Percentiles rank a stretch among this genome's conserved stretches.
phyloP scores from a whole-genome alignment of 352 stramenopile species.

The Globisporangium echinulatum region DNA sequence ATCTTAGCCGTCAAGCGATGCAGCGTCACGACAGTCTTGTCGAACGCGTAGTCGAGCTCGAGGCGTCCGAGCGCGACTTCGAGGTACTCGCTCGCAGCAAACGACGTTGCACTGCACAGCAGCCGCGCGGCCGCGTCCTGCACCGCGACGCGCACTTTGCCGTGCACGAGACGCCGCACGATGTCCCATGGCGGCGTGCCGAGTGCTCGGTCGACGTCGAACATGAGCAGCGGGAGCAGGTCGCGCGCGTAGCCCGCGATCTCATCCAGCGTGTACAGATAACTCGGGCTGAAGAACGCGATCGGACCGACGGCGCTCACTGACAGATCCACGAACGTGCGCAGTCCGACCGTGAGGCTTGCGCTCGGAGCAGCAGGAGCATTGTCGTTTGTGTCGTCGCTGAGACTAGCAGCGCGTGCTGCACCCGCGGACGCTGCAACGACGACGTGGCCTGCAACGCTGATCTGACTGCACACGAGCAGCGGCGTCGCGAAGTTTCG shows the following conservation, averaged over 20 bases:
- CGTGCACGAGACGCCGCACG: constrained; percentile 46
- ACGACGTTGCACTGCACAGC: constrained; percentile 34
- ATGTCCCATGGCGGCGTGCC: constrained; percentile 47
- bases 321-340: constrained; percentile 36
- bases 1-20: constrained; percentile 50
- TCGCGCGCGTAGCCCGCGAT: constrained; percentile 23
- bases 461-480: constrained; percentile 28
- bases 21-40: constrained; percentile 30
- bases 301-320: constrained; percentile 27
- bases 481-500: constrained; percentile 45
- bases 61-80: constrained; percentile 34
- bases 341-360: constrained; percentile 22
- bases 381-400: background rate
- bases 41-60: constrained; percentile 24
- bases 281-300: constrained; percentile 47
- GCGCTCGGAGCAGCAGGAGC: constrained; percentile 2
- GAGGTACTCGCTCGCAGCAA: constrained; percentile 48
- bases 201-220: constrained; percentile 39
- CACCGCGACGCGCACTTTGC: constrained; percentile 29
- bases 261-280: constrained; percentile 49
- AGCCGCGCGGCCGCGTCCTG: constrained; percentile 40
- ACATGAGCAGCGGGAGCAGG: constrained; percentile 32
- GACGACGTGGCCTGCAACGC: constrained; percentile 26
- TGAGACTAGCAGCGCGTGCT: background rate
- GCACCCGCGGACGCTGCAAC: constrained; percentile 20